Percentiles rank a stretch among this genome's conserved stretches.
Conservation (phyloP, 306 rosid species). For the Quercus engelmannii region DNA sequence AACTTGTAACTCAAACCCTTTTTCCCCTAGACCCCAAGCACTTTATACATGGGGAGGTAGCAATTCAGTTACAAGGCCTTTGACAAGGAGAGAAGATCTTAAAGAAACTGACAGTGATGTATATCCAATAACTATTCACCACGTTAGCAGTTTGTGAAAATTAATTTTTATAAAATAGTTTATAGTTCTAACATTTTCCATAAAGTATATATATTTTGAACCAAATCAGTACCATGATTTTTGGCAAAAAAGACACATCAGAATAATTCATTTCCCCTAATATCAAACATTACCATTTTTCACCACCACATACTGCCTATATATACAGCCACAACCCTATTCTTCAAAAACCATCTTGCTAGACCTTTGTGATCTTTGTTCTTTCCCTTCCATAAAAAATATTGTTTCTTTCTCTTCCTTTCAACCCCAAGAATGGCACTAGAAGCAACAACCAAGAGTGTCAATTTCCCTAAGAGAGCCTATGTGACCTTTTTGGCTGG, state of each 20-base stretch:
- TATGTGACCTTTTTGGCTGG: constrained; percentile 55
- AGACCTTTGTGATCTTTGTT: not conserved
- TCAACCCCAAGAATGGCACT: not conserved
- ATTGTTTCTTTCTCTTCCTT: not conserved
- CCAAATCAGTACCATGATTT: not conserved
- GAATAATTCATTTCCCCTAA: not conserved
- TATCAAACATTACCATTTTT: not conserved
- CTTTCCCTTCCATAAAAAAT: not conserved
- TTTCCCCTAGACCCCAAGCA: too few relatives aligned
- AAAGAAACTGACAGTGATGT: too few relatives aligned
- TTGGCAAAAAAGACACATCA: too few relatives aligned
- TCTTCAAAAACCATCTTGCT: not conserved
- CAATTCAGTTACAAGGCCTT: too few relatives aligned
- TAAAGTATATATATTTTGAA: not conserved
- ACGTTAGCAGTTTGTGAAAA: too few relatives aligned
- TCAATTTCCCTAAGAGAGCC: constrained; percentile 25
- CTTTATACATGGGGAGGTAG: too few relatives aligned
- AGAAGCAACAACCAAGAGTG: not conserved
- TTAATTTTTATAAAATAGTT: too few relatives aligned
- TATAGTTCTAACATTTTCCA: too few relatives aligned
- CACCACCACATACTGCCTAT: not conserved
- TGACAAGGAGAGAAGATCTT: too few relatives aligned
- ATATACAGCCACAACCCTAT: not conserved
- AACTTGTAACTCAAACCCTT: too few relatives aligned
- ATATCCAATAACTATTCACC: too few relatives aligned